A percentile compares a stretch with the other conserved stretches of the same genome.
These are phyloP conservation scores for Pistacia atlantica DNA, from an alignment of 345 rosid species.

Conservation along the genomic window DNA sequence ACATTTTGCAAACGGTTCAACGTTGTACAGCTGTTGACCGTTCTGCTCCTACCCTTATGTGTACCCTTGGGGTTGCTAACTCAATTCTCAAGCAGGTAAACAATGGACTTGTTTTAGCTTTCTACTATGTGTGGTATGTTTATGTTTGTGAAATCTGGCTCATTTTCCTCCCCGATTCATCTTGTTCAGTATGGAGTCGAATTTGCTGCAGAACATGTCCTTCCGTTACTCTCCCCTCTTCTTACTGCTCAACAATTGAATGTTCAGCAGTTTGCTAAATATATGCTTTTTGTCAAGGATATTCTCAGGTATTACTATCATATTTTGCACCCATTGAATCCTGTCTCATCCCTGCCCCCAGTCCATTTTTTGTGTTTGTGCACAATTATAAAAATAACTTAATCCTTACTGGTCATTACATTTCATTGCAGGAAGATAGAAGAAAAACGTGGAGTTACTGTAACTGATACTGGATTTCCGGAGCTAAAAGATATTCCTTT, in stretches of 20 bases:
- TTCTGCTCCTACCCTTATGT: slow-evolving; percentile 97
- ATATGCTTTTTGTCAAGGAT: slow-evolving; percentile 91
- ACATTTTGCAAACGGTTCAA: slow-evolving; percentile 82
- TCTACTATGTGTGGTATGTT: background rate
- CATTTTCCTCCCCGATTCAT: slow-evolving; percentile 18
- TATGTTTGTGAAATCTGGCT: slow-evolving; percentile 10
- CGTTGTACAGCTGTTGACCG: slow-evolving; percentile 95
- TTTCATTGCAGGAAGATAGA: slow-evolving; percentile 67
- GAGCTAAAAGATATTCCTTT: slow-evolving; percentile 45
- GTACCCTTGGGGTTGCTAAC: slow-evolving; percentile 91
- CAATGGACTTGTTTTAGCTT: background rate
- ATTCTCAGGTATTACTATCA: slow-evolving; percentile 61
- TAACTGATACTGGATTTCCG: slow-evolving; percentile 60
- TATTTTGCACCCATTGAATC: slow-evolving; percentile 1
- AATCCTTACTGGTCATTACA: slow-evolving; percentile 9
- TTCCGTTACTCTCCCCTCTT: slow-evolving; percentile 81
- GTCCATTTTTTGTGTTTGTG: background rate
- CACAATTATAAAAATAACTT: background rate
- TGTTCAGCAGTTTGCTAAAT: slow-evolving; percentile 94
- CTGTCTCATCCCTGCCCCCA: background rate
- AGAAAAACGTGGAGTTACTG: slow-evolving; percentile 80
- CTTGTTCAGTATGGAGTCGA: slow-evolving; percentile 80
- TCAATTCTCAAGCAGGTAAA: slow-evolving; percentile 85
- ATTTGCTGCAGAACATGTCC: slow-evolving; percentile 85
- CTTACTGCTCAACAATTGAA: slow-evolving; percentile 90